Base-by-base conservation (phyloP, 768 basidiomycete species). In the Thelephora ganbajun region DNA sequence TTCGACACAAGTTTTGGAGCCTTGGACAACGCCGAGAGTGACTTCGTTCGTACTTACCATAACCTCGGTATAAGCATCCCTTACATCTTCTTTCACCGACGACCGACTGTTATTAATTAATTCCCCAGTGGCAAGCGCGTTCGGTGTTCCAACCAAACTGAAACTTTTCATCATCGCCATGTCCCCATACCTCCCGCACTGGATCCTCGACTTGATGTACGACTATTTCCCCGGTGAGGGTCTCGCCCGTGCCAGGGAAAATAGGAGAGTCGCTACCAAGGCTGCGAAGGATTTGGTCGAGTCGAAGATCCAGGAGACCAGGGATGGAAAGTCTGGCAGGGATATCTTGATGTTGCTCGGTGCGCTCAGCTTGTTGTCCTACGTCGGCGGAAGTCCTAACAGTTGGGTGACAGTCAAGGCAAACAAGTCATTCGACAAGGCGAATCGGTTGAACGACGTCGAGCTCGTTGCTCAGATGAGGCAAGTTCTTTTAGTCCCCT, bases 261-360 rank as follows among this genome's bases (percentile, higher is more conserved):
- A 54, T 43, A 47, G 50, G 19, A 19, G 23, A 1, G 53, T 53
- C 18, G 52, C 53, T 14, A 50, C 54, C 44, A 66, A 60, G 26
- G 64, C 77, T 13, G 69, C 75, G 0, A 61, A 66, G 45, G 60
- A 69, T 47, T 61, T 79, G 6, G 64, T 78, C 11, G 62, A 69
- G 16, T 65, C 65, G 18, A 76, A 77, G 56, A 59, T 68, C 2
- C 68, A 70, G 41, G 72, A 69, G 7, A 60, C 72, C n/a, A 53
- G 66, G 5, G 63, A 68, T 36, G 76, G 73, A 2, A 74, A 69
- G 53, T 65, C 66, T 19, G 69, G 65, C 46, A 70, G 70, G 44
- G 77, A 80, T 55, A 66, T 77, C 19, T 60, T 80, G 51, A 76
- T 74, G 47, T 61, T 78, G n/a, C 62, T 80, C 9, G 71, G 78